Evolutionary conservation across 176 grass and related monocot species (phyloP).

Genomic region (Aegilops tauschii): DNA sequence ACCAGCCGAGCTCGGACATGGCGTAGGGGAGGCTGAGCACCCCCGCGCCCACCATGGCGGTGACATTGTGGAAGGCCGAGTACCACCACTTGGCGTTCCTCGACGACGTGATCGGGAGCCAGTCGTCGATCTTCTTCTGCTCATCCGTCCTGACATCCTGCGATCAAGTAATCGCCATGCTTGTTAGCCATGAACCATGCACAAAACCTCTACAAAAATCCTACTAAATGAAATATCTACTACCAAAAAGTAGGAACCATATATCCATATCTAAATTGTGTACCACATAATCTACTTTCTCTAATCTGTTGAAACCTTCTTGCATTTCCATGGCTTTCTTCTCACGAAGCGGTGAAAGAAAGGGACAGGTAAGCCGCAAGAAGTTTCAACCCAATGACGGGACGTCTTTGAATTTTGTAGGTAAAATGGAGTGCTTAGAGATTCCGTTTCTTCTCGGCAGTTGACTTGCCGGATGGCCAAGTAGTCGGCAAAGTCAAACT

Average conservation of each 20-base stretch:
- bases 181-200: background rate
- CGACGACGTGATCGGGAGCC: slow-evolving; percentile 87
- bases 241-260: background rate
- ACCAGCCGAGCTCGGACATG: slow-evolving; percentile 94
- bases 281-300: background rate
- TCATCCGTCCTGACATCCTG: slow-evolving; percentile 27
- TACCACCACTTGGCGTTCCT: slow-evolving; percentile 97
- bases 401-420: slow-evolving; percentile 10
- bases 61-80: slow-evolving; percentile 95
- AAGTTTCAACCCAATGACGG: slow-evolving; percentile 12
- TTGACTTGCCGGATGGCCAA: slow-evolving; percentile 39
- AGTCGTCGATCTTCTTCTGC: slow-evolving; percentile 57
- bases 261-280: background rate
- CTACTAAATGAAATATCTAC: no score
- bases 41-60: slow-evolving; percentile 91
- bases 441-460: slow-evolving; percentile 3
- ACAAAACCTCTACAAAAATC: background rate
- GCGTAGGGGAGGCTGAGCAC: slow-evolving; percentile 83
- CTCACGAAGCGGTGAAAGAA: background rate
- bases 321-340: background rate
- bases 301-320: background rate
- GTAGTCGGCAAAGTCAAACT: slow-evolving; percentile 12
- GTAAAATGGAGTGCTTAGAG: background rate
- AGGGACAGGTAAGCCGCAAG: background rate
- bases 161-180: background rate